These are phyloP conservation scores for Vigna angularis DNA, from an alignment of 306 rosid species.

Conservation along the genomic window DNA sequence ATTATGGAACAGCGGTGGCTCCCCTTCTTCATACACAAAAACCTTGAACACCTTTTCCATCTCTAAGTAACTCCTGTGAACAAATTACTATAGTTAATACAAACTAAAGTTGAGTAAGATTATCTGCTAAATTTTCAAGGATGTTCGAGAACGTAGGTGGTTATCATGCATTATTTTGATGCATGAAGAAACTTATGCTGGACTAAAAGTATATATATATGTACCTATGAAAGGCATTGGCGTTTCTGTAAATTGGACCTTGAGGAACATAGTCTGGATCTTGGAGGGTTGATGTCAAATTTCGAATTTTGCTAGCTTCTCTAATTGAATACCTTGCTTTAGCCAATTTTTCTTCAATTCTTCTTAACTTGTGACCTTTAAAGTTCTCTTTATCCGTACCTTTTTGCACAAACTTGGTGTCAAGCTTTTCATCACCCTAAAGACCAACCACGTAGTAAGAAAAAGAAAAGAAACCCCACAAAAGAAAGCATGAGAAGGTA, in stretches of 20 bases:
- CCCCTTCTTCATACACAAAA: constrained; percentile 72
- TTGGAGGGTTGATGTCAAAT: constrained; percentile 43
- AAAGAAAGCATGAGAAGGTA: constrained; percentile 28
- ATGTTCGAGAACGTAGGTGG: not conserved
- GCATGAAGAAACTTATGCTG: not conserved
- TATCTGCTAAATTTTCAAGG: not conserved
- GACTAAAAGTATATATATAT: not conserved
- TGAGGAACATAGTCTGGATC: constrained; percentile 64
- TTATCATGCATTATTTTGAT: not conserved
- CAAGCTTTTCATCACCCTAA: constrained; percentile 45
- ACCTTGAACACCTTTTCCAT: constrained; percentile 71
- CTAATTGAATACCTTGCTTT: constrained; percentile 54
- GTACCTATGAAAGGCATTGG: constrained; percentile 62
- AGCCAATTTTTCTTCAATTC: constrained; percentile 52
- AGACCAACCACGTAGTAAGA: constrained; percentile 7
- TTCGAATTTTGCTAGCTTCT: constrained; percentile 56
- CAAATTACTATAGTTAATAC: constrained; percentile 1
- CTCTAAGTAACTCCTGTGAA: constrained; percentile 62
- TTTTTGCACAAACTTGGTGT: constrained; percentile 35
- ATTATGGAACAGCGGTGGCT: constrained; percentile 60
- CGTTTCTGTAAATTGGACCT: constrained; percentile 59
- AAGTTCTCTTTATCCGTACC: constrained; percentile 7
- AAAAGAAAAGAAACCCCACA: constrained; percentile 7
- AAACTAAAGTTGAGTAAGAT: not conserved
- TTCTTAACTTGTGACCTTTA: constrained; percentile 39